These are phyloP conservation scores for Schrenkiella parvula DNA, from an alignment of 345 rosid species.

Conservation along the genomic window DNA sequence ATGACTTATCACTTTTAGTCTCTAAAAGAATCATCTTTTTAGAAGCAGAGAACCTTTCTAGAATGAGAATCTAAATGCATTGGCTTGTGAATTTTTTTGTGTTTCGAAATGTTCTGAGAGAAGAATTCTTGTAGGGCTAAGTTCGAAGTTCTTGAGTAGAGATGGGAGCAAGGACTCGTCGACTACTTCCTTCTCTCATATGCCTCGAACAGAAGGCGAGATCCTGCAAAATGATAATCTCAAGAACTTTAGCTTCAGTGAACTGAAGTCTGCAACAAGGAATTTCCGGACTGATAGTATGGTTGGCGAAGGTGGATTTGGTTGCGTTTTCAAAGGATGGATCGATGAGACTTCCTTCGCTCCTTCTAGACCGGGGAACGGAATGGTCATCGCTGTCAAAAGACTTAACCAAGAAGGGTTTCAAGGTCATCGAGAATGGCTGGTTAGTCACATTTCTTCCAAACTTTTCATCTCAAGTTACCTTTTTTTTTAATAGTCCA, in stretches of 20 bases:
- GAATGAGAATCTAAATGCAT: neutral
- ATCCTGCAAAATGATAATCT: slow-evolving; percentile 71
- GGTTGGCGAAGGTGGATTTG: slow-evolving; percentile 95
- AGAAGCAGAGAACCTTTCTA: no score
- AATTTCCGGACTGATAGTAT: slow-evolving; percentile 90
- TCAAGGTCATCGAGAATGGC: slow-evolving; percentile 96
- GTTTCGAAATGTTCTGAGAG: neutral
- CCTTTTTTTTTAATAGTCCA: neutral
- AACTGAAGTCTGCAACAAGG: slow-evolving; percentile 70
- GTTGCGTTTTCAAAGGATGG: slow-evolving; percentile 98
- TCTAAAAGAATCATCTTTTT: neutral
- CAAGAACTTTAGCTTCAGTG: slow-evolving; percentile 61
- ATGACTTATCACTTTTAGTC: neutral
- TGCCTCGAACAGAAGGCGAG: slow-evolving; percentile 89
- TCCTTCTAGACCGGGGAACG: slow-evolving; percentile 78
- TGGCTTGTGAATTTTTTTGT: neutral
- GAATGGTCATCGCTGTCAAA: slow-evolving; percentile 82
- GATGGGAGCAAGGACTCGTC: slow-evolving; percentile 60
- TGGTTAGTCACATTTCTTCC: slow-evolving; percentile 50
- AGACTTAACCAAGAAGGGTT: slow-evolving; percentile 81
- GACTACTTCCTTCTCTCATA: slow-evolving; percentile 50
- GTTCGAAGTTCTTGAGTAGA: slow-evolving; percentile 52
- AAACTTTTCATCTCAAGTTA: neutral
- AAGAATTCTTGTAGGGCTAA: slow-evolving; percentile 46
- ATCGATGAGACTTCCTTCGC: slow-evolving; percentile 64